Evolutionary conservation across 148 eudicot species (phyloP), one percentile per base, ranked within the genome.

Genomic region (Silene conica): DNA sequence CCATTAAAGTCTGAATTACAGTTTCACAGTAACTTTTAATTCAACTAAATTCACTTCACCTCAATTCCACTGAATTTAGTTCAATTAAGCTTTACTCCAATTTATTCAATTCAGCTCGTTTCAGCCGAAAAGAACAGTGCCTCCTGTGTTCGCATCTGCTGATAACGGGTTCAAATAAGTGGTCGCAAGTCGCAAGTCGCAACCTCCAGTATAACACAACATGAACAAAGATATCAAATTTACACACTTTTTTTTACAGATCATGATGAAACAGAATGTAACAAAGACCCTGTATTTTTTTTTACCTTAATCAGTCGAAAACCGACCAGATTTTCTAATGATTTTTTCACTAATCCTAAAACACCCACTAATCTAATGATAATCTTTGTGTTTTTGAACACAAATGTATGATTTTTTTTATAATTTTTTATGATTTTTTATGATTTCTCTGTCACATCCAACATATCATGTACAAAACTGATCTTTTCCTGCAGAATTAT

Each of bases 401-500:
- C 61, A 62, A 23, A 21, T 25, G 4, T 25, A 26, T 62, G 5
- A 9, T 8, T 8, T 23, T 23, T 26, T 14, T 62, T 50, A 50
- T 50, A 12, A 12, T 50, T 9, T 12, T 15, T n/a, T n/a, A n/a
- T n/a, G n/a, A 50, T 12, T 50, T 50, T 18, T 14, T 1, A 62
- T 38, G 45, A 31, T 55, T 70, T 74, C 25, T 79, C 78, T 38
- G 16, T 3, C 4, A 19, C 2, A 31, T 75, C 60, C 18, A 77
- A 22, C 13, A 9, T 23, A 20, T 20, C 63, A 59, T 10, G 63
- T 4, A 38, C 43, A 38, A 38, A 38, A 38, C 9, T 38, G 43
- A 63, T 34, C 3, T 76, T 79, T 63, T 83, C 87, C 66, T 23
- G 80, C 76, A 88, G 84, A 56, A 73, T 55, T 43, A 46, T 71